Base-by-base conservation (phyloP, 2,329 filamentous ascomycete species). In the Fusarium tuaranense region DNA sequence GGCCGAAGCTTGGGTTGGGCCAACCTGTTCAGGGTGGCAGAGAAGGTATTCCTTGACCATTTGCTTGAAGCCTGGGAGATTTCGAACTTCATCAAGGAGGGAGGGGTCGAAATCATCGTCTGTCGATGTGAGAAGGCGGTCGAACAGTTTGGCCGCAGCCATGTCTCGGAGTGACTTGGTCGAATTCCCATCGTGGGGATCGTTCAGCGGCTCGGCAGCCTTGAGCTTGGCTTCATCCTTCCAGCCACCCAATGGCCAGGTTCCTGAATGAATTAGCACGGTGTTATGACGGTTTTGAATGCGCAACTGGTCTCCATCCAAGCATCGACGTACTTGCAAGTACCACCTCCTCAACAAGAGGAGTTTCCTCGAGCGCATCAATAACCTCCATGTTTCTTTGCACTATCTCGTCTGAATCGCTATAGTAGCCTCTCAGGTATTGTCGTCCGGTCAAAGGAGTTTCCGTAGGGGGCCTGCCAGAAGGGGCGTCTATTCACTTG, bases 171-270 rank as follows among this genome's bases (percentile, higher is more conserved):
- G 63, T 13, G 53, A 60, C 53, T 44, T 59, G 16, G 36, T 30
- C 9, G 51, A 12, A 5, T n/a, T 34, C n/a, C 39, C 53, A 22
- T 16, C 7, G 14, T 36, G 22, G 34, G 12, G 38, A 14, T 65
- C 38, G 7, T 25, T 22, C 14, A 59, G 34, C 53, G 16, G 12
- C 16, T 61, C n/a, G 14, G 18, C 25, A 2, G 34, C n/a, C 22
- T 36, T 25, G 13, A 4, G 41, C 13, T 48, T 20, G 14, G n/a
- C 10, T 18, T 36, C 30, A 2, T 25, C 41, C 3, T 36, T 12
- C 68, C 68, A 70, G 8, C 32, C 13, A 7, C 64, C 68, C 59
- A 60, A 67, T 16, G 68, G 64, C 64, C 68, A 70, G 18, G 53
- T 55, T 16, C 44, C 68, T 70, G 16, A 4, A 38, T 16, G 25